Evolutionary conservation across 2,329 filamentous ascomycete species (phyloP).

Genomic region (Arthrobotrys entomopaga): DNA sequence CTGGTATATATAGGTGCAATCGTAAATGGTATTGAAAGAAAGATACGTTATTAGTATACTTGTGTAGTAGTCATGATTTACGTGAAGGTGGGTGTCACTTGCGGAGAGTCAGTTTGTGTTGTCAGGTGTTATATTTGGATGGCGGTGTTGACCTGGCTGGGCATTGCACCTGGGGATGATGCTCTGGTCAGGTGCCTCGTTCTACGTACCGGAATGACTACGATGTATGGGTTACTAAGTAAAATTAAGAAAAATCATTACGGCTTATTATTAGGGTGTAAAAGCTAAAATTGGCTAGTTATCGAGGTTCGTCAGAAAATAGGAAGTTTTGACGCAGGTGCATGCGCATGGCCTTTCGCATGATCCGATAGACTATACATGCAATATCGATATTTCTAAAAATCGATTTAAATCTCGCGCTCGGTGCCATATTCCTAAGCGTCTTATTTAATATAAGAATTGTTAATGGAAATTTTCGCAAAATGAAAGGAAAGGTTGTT

Average conservation of each 20-base stretch:
- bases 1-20: background rate
- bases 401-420: no score
- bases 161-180: conserved; percentile 2
- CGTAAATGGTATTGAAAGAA: background rate
- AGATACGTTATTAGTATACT: background rate
- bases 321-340: no score
- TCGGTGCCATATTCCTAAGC: no score
- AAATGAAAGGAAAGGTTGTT: no score
- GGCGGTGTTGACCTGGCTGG: background rate
- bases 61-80: background rate
- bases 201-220: conserved; percentile 15
- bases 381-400: no score
- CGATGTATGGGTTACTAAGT: background rate
- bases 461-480: no score
- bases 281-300: no score
- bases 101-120: conserved; percentile 45
- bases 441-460: no score
- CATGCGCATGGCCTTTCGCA: no score
- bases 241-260: background rate
- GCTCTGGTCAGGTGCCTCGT: conserved; percentile 25
- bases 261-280: no score
- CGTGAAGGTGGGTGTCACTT: conserved; percentile 19
- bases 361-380: no score
- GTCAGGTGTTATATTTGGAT: conserved; percentile 44
- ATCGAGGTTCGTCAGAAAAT: no score